These are phyloP conservation scores for Botrytis deweyae DNA, from an alignment of 2,329 filamentous ascomycete species.

Conservation along the genomic window DNA sequence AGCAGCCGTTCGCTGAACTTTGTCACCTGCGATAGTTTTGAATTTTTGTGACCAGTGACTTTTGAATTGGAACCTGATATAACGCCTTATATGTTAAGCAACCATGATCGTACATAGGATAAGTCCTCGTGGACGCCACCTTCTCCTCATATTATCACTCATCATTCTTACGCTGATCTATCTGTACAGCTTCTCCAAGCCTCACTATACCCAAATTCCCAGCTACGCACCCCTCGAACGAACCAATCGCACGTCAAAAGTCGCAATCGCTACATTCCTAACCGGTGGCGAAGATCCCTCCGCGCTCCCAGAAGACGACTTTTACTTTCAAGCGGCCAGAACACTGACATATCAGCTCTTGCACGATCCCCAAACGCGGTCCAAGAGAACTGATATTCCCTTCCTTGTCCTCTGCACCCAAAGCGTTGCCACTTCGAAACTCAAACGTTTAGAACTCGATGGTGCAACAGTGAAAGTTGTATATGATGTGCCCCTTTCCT, in stretches of 20 bases:
- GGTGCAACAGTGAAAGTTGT: slow-evolving; percentile 42
- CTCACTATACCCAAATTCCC: not conserved
- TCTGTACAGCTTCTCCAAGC: not conserved
- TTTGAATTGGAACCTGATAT: too few relatives aligned
- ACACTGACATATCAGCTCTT: slow-evolving; percentile 45
- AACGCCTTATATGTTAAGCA: too few relatives aligned
- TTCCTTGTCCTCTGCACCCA: slow-evolving; percentile 4
- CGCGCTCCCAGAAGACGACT: slow-evolving; percentile 35
- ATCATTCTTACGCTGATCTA: not conserved
- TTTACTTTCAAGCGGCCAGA: slow-evolving; percentile 44
- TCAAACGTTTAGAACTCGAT: slow-evolving; percentile 1
- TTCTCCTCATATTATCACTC: not conserved
- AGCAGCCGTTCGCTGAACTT: too few relatives aligned
- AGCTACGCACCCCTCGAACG: slow-evolving; percentile 8
- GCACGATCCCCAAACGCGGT: slow-evolving; percentile 41
- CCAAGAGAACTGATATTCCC: slow-evolving; percentile 36
- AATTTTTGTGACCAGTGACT: too few relatives aligned
- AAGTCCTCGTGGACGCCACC: not conserved
- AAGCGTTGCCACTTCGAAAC: not conserved
- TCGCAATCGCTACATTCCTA: slow-evolving; percentile 44
- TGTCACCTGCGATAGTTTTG: not conserved
- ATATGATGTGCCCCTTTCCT: slow-evolving; percentile 38
- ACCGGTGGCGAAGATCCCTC: slow-evolving; percentile 35
- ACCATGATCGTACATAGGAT: not conserved
- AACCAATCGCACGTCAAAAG: too few relatives aligned